Base-by-base conservation (phyloP, 1,284 basidiomycete genomes). In the Trichosporon coremiiforme region DNA sequence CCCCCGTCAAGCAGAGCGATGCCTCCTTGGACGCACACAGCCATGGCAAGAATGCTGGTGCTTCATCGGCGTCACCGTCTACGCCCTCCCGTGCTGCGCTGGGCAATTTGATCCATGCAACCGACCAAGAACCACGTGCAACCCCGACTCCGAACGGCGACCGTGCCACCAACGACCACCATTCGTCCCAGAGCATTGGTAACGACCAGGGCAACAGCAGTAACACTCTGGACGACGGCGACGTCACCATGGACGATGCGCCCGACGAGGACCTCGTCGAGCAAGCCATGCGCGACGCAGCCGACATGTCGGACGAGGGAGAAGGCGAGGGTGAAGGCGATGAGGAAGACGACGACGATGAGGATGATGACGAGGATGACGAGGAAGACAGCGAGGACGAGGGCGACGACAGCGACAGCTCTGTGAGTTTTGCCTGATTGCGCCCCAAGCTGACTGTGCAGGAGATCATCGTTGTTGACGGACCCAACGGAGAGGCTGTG, bases 281-380 rank as follows among this genome's bases (percentile, higher is more conserved):
- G 7, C 69, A 45, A 12, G 69, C 68, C 22, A 74, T 68, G 13
- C 68, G 63, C 60, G 71, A 66, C 17, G 67, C 67, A 15, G 57
- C 57, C 29, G 57, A 62, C 29, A 62, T 62, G 29, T 62, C 57
- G 15, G 57, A 62, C 91, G 85, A 91, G 89, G 57, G 92, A 90
- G 33, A 85, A 90, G 68, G 92, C 83, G 71, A 88, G 86, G 65
- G 88, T 86, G 70, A 80, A 69, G 62, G n/a, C 88, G 91, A 80
- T 87, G 66, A 82, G 71, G 73, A 77, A 75, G 69, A 76, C 70
- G 67, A 78, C 76, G 74, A 82, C 73, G 77, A 82, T 70, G 70
- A 60, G 13, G 73, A 82, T 80, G 85, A 85, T 10, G 33, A 35
- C 76, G 74, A 82, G 73, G 77, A 82, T 70, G 70, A 57, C 20